Evolutionary conservation across 2,329 filamentous ascomycete genomes (phyloP), one percentile per base, ranked within the genome.

Genomic region (Thermoascus crustaceus): DNA sequence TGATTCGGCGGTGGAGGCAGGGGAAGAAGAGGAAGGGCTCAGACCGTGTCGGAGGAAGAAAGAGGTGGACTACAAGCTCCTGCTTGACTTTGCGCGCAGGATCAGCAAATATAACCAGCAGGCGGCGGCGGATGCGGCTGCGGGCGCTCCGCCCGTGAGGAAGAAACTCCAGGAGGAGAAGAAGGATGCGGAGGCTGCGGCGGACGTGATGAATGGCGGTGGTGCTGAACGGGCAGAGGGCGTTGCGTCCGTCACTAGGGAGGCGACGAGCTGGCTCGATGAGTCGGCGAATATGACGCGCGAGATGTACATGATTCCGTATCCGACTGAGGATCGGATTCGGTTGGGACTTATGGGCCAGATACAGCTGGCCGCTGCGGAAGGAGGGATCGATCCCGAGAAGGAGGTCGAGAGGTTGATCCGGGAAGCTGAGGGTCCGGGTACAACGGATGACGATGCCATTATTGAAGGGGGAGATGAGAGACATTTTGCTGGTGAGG

Each of bases 381-480:
- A 76, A 66, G 49, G 91, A 67, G 50, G 84, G 53, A 39, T 69
- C 62, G 52, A 85, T 65, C 38, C 79, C 64, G 56, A 77, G 48
- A 52, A 49, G 30, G 64, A 67, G 41, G 58, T 66, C 8, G 61
- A 65, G 25, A 52, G 58, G 27, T 34, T 67, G 41, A 54, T 68
- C 9, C 8, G 80, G 70, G 18, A 80, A 57, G 30, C 80, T 67
- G 33, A 73, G 69, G 49, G 82, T 54, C 41, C 73, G 57, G 43
- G 72, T 53, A 48, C 61, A 60, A 41, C 67, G 60, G 53, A 60
- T 49, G 2, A 70, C 66, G n/a, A 65, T 61, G 41, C 60, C 51
- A 45, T 65, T 66, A 30, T 68, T 35, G 27, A 37, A 32, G 22
- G n/a, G 32, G 30, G 52, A 4, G 59, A 58, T 30, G 59, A 57